Evolutionary conservation across 495 filamentous ascomycete species (phyloP).

Genomic region (Eremomyces bilateralis): DNA sequence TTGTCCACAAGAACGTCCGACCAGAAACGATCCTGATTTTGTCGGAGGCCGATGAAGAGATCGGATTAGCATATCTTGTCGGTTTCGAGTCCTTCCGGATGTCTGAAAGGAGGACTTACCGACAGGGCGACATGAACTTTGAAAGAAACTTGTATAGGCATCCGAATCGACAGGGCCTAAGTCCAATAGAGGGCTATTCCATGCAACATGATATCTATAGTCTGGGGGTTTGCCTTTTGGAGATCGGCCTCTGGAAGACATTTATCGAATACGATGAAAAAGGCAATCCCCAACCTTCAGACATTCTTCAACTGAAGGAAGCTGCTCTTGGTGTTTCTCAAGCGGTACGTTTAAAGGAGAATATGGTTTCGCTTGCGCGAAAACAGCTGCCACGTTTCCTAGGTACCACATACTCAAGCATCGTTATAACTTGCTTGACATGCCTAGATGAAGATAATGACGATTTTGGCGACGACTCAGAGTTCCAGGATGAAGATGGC

Average conservation of each 20-base stretch:
- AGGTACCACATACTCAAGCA: no score
- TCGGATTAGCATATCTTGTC: slow-evolving; percentile 21
- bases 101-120: slow-evolving; percentile 19
- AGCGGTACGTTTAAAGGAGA: no score
- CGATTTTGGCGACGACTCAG: slow-evolving; percentile 23
- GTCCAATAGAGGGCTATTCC: slow-evolving; percentile 20
- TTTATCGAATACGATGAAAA: slow-evolving; percentile 21
- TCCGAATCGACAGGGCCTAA: slow-evolving; percentile 26
- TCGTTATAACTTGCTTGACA: slow-evolving; percentile 32
- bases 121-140: slow-evolving; percentile 21
- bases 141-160: slow-evolving; percentile 34
- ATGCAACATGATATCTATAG: slow-evolving; percentile 50
- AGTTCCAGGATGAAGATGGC: slow-evolving; percentile 29
- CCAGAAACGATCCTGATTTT: slow-evolving; percentile 31
- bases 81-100: slow-evolving; percentile 30
- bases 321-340: no score
- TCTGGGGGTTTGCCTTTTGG: slow-evolving; percentile 36
- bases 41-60: slow-evolving; percentile 6
- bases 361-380: no score
- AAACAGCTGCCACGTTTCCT: no score
- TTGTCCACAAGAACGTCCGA: slow-evolving; percentile 37
- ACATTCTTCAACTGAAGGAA: no score
- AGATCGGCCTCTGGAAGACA: slow-evolving; percentile 36
- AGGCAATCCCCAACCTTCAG: no score
- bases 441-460: slow-evolving; percentile 29